Percentiles rank a stretch among this genome's conserved stretches.
Evolutionary conservation across 2,329 filamentous ascomycete genomes (phyloP).

Genomic region (Aspergillus persii): DNA sequence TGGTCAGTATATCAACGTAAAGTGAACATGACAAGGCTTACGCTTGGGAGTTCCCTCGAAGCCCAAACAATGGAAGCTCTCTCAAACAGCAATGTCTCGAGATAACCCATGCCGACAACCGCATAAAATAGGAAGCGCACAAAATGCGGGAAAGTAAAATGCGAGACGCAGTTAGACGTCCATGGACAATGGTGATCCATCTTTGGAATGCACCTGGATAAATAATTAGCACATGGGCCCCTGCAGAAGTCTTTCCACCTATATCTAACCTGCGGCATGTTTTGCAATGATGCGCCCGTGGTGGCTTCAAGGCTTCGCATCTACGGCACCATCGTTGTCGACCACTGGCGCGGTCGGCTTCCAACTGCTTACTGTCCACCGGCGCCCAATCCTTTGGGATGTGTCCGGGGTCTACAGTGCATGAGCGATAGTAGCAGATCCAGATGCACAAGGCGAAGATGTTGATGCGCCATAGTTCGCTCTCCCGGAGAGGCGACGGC

Average conservation of each 20-base stretch:
- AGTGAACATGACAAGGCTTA: conserved; percentile 32
- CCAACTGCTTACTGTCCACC: conserved; percentile 16
- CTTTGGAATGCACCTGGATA: conserved; percentile 57
- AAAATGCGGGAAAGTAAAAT: conserved; percentile 65
- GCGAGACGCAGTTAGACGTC: conserved; percentile 65
- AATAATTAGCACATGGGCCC: neutral
- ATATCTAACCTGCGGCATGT: conserved; percentile 54
- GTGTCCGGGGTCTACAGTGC: conserved; percentile 57
- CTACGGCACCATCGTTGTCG: conserved; percentile 58
- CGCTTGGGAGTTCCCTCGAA: conserved; percentile 55
- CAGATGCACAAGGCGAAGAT: conserved; percentile 53
- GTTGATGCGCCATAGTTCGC: conserved; percentile 57
- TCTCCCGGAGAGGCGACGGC: conserved; percentile 49
- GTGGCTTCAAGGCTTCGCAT: conserved; percentile 61
- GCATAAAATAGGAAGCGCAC: conserved; percentile 62
- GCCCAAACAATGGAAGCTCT: conserved; percentile 55
- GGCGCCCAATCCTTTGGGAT: conserved; percentile 47
- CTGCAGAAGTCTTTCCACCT: no score
- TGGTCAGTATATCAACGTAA: neutral
- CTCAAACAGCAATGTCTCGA: conserved; percentile 55
- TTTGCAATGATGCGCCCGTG: conserved; percentile 64
- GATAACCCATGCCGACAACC: conserved; percentile 55
- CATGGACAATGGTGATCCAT: conserved; percentile 69
- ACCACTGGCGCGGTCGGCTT: conserved; percentile 19
- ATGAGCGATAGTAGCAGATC: conserved; percentile 59